Conservation (phyloP, 768 basidiomycete genomes). For the Pisolithus tinctorius region DNA sequence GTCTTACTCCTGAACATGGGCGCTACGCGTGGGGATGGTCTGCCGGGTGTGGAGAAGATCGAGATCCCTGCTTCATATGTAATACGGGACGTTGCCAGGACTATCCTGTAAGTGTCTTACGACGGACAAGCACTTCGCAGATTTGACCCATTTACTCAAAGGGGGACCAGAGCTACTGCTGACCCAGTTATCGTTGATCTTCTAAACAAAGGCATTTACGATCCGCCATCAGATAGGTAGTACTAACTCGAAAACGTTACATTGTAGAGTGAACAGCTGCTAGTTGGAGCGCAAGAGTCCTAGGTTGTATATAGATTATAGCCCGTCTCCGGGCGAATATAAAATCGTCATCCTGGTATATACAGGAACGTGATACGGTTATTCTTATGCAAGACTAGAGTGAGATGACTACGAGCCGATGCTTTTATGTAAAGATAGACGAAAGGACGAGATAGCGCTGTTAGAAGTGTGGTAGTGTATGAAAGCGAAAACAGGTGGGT, state of each 20-base stretch:
- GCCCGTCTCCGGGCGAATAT: constrained; percentile 19
- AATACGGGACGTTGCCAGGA: constrained; percentile 55
- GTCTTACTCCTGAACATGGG: constrained; percentile 83
- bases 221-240: constrained; percentile 38
- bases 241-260: constrained; percentile 7
- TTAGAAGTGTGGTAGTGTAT: constrained; percentile 24
- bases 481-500: constrained; percentile 15
- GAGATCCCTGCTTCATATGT: constrained; percentile 71
- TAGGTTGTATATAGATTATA: constrained; percentile 24
- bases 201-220: constrained; percentile 52
- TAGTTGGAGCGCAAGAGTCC: constrained; percentile 17
- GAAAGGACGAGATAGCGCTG: constrained; percentile 4
- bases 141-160: constrained; percentile 18
- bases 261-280: constrained; percentile 1
- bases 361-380: constrained; percentile 19
- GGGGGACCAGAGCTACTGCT: constrained; percentile 36
- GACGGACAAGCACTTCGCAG: neutral
- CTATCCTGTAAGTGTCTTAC: constrained; percentile 48
- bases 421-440: constrained; percentile 16
- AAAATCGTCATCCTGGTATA: constrained; percentile 16
- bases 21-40: constrained; percentile 76
- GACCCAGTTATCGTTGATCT: constrained; percentile 46
- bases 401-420: constrained; percentile 18
- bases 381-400: constrained; percentile 17
- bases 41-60: constrained; percentile 68